These are phyloP conservation scores for Mortierella sp. DNA, from an alignment of 371 early-diverging fungal genomes.

Conservation along the genomic window DNA sequence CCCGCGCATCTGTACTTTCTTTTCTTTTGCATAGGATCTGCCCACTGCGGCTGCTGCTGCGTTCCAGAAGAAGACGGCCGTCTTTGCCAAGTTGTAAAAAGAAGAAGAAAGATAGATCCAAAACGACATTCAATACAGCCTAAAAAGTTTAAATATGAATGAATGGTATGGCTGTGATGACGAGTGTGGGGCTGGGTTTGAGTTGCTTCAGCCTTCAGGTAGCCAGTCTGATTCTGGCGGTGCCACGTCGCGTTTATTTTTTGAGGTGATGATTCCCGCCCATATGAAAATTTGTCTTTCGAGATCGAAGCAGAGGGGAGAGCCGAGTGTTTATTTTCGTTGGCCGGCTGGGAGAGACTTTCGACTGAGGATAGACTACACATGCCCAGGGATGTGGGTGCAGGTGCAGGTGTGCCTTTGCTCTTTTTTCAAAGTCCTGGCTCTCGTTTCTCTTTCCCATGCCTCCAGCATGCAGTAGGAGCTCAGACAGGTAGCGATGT, in stretches of 20 bases:
- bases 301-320: neutral
- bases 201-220: too few species aligned
- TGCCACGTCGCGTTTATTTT: neutral
- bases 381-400: neutral
- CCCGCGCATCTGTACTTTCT: neutral
- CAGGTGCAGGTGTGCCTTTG: neutral
- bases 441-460: conserved; percentile 3
- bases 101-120: neutral
- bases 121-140: neutral
- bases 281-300: too few species aligned
- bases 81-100: conserved; percentile 56
- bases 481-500: too few species aligned
- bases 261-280: too few species aligned
- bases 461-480: neutral
- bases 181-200: too few species aligned
- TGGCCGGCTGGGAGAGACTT: neutral
- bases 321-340: neutral
- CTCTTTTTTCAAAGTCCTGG: neutral
- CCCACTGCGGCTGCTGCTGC: conserved; percentile 40
- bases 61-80: conserved; percentile 53
- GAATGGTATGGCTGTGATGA: too few species aligned
- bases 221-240: neutral
- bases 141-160: too few species aligned
- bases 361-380: neutral
- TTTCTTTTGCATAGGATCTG: conserved; percentile 44